A percentile compares a stretch with the other conserved stretches of the same genome.
These are phyloP conservation scores for Teratosphaeria destructans DNA, from an alignment of 2,329 filamentous ascomycete species.

Conservation along the genomic window DNA sequence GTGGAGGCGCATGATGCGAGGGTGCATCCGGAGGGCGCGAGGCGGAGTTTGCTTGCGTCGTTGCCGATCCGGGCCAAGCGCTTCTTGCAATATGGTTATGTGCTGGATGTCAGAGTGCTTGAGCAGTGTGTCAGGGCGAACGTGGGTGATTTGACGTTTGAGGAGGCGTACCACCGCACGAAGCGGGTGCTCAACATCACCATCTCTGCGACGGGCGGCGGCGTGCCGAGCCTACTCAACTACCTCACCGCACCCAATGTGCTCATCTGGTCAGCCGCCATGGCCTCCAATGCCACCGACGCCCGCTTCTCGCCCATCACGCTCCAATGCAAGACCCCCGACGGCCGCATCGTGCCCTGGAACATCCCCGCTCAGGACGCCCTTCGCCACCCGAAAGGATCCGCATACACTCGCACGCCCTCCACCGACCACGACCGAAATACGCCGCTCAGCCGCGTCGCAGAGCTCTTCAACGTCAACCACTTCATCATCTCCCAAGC, in stretches of 20 bases:
- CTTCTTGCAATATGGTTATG: slow-evolving; percentile 67
- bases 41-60: slow-evolving; percentile 42
- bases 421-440: slow-evolving; percentile 56
- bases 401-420: slow-evolving; percentile 36
- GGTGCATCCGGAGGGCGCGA: slow-evolving; percentile 45
- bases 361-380: slow-evolving; percentile 41
- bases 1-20: slow-evolving; percentile 38
- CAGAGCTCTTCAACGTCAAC: slow-evolving; percentile 83
- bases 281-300: slow-evolving; percentile 58
- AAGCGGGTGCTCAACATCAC: slow-evolving; percentile 86
- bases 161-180: slow-evolving; percentile 92
- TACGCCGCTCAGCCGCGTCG: slow-evolving; percentile 58
- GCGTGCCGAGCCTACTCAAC: slow-evolving; percentile 77
- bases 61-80: slow-evolving; percentile 37
- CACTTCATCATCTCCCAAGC: slow-evolving; percentile 94
- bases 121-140: slow-evolving; percentile 78
- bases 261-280: slow-evolving; percentile 86
- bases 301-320: slow-evolving; percentile 45
- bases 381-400: neutral
- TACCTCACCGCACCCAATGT: slow-evolving; percentile 91
- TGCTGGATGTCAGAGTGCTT: slow-evolving; percentile 70
- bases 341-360: slow-evolving; percentile 66
- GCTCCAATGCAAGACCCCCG: slow-evolving; percentile 70
- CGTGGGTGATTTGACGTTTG: slow-evolving; percentile 85
- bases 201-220: slow-evolving; percentile 79